Base-by-base conservation (phyloP, 306 rosid genomes). In the Quercus variabilis region DNA sequence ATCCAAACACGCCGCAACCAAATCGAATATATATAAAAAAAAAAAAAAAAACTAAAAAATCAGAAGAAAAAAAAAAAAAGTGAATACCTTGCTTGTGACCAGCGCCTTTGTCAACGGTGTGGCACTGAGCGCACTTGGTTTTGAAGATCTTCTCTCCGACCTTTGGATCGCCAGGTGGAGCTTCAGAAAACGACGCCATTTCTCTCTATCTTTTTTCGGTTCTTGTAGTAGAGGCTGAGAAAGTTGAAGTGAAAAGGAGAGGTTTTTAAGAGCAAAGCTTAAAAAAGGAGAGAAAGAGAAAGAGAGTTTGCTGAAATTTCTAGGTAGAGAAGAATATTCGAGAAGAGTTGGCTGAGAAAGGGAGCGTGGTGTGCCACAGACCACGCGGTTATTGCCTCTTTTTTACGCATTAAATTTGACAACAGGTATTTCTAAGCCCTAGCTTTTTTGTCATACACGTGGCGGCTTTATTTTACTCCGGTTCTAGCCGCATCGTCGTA, bases 101-200 rank as follows among this genome's bases (percentile, higher is more conserved):
- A 38, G 97, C 92, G 18, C 96, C 97, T 83, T 92, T 90, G 0
- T 90, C 98, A 10, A 83, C 97, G 73, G 97, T 92, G 87, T 93
- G 98, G 80, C 98, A 93, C 88, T 93, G 98, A 60, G 98, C 98
- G 75, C 98, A 93, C 88, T 93, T 93, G 46, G 87, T 90, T 83
- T 43, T 86, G 84, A 93, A 93, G 86, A 93, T 92, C 33, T 93
- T 93, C 73, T 90, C 98, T 4, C 98, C 98, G 31, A 73, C 6
- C 67, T 86, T 85, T 69, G 78, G 15, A 79, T 89, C 55, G 3
- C 98, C 98, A 6, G 98, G 90, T 6, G 98, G 97, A 10, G 98
- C 98, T 81, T 77, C 65, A 46, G 77, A 89, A 62, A 91, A 93
- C 57, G 98, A 90, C 49, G 98, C 97, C 98, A 93, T 93, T 79